Base-by-base conservation (phyloP, 345 rosid genomes). In the Pugionium dolabratum region DNA sequence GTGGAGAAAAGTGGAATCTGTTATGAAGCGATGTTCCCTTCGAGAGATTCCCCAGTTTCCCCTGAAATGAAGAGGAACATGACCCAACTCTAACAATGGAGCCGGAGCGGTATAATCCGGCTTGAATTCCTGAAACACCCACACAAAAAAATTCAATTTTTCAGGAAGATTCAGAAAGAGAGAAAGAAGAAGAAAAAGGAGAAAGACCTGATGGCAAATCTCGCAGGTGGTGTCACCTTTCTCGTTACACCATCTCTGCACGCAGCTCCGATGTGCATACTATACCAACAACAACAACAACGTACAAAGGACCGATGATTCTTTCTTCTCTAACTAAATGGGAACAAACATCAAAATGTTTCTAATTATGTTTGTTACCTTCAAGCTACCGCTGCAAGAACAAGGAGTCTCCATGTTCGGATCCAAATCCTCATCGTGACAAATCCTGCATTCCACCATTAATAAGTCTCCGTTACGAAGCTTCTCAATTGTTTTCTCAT, bases 201-300 rank as follows among this genome's bases (percentile, higher is more conserved):
- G n/a, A 28, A 7, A 10, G 7, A 86, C 97, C 87, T 91, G 89
- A 68, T 85, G 95, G 77, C 98, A 92, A 72, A 89, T 92, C 79
- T 92, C 96, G 70, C 98, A 92, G 42, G 45, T 80, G 7, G 83
- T 89, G 42, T 92, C 72, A 6, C 98, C 98, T 82, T 92, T 92
- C 79, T 92, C 93, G 48, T 92, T 85, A 69, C 98, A 89, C 98
- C 98, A 92, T 69, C 81, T 83, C 74, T 92, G 98, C 10, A 92
- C 85, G 42, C 98, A 89, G 64, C 84, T 81, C 37, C 98, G 72
- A 75, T 92, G 98, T 51, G 98, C 95, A 72, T 85, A 83, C 95
- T 89, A 83, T 59, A 61, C 0, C 45, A 43, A 61, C 49, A 66
- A 7, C 58, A 59, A 64, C 18, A 53, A 34, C 4, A 40, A 3